These are phyloP conservation scores for Ramularia collo-cygni DNA, from an alignment of 2,329 filamentous ascomycete genomes.

Conservation along the genomic window DNA sequence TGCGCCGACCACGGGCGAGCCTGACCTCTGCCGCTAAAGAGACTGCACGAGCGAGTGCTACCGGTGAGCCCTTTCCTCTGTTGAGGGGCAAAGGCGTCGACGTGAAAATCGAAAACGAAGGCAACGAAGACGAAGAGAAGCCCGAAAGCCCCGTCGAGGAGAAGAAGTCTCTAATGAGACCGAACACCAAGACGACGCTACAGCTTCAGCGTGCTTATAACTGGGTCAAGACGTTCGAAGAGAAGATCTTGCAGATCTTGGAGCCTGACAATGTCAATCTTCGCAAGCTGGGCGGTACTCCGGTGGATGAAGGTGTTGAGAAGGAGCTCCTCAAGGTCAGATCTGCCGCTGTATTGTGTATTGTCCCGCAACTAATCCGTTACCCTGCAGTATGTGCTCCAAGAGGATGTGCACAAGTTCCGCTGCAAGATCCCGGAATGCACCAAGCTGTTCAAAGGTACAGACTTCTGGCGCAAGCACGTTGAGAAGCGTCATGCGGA, in stretches of 20 bases:
- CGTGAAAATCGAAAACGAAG: constrained; percentile 49
- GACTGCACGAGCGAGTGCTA: constrained; percentile 77
- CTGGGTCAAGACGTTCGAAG: constrained; percentile 98
- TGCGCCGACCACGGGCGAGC: constrained; percentile 81
- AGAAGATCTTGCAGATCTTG: constrained; percentile 87
- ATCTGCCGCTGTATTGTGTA: background rate
- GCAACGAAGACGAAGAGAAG: constrained; percentile 34
- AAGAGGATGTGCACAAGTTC: constrained; percentile 96
- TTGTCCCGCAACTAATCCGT: background rate
- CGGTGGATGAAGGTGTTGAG: constrained; percentile 75
- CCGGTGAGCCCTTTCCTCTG: constrained; percentile 73
- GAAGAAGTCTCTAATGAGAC: constrained; percentile 42
- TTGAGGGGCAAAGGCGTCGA: constrained; percentile 41
- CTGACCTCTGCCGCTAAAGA: constrained; percentile 75
- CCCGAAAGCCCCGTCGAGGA: constrained; percentile 52
- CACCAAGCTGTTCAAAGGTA: constrained; percentile 93
- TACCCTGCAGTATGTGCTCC: constrained; percentile 62
- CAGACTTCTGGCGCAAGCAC: constrained; percentile 96
- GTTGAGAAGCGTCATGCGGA: constrained; percentile 92
- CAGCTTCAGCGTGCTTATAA: constrained; percentile 93
- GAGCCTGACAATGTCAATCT: constrained; percentile 84
- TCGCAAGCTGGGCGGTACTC: constrained; percentile 82
- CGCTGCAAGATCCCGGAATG: constrained; percentile 95
- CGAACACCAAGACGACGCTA: constrained; percentile 72
- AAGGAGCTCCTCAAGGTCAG: constrained; percentile 68